Evolutionary conservation across 257 asterid genomes (phyloP).

Genomic region (Przewalskia tangutica): DNA sequence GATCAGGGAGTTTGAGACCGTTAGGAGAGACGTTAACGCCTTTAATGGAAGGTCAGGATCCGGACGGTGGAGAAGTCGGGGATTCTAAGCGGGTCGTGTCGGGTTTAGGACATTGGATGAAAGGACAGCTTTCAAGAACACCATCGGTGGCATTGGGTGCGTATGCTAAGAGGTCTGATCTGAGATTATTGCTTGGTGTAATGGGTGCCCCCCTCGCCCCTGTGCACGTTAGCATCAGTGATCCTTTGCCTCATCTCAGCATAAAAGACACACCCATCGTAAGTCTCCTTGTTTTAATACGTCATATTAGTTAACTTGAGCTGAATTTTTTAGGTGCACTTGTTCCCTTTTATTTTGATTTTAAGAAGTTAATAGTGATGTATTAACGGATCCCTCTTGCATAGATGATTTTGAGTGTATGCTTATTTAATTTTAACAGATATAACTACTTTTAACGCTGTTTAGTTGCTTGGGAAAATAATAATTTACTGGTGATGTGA

Average conservation of each 20-base stretch:
- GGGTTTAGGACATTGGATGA: constrained; percentile 63
- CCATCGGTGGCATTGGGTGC: constrained; percentile 49
- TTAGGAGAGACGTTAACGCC: constrained; percentile 60
- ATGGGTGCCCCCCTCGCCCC: constrained; percentile 98
- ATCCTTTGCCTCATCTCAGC: constrained; percentile 89
- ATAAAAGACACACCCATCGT: constrained; percentile 89
- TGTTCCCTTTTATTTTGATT: not conserved
- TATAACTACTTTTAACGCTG: not conserved
- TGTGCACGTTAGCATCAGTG: constrained; percentile 68
- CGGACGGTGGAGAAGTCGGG: constrained; percentile 50
- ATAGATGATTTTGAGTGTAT: not conserved
- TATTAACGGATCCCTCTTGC: not conserved
- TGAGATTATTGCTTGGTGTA: constrained; percentile 81
- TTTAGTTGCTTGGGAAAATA: not conserved
- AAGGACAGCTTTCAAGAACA: constrained; percentile 52
- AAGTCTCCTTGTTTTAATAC: constrained; percentile 3
- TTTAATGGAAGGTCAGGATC: constrained; percentile 75
- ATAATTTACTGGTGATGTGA: not conserved
- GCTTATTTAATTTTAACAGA: not conserved
- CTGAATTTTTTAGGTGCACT: not conserved
- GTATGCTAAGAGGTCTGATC: constrained; percentile 60
- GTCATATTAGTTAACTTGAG: not conserved
- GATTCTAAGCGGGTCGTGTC: constrained; percentile 53
- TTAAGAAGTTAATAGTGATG: not conserved
- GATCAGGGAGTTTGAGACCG: constrained; percentile 73